Evolutionary conservation across 2,329 filamentous ascomycete species (phyloP).

Genomic region (Dendrostoma leiphaemia): DNA sequence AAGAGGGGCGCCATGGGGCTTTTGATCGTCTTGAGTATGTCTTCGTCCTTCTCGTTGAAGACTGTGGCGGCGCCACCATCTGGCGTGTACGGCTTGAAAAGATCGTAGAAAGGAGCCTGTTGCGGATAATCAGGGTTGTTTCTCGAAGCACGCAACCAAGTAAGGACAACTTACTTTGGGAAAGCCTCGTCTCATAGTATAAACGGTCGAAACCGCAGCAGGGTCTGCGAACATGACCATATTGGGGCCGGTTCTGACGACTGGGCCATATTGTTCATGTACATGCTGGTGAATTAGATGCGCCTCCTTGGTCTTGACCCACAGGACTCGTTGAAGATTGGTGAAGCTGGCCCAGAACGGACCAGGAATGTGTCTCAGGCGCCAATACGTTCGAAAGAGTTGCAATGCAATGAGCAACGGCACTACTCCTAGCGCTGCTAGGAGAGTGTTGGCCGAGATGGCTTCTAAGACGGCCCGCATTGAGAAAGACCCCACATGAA

Average conservation of each 20-base stretch:
- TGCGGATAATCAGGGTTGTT: background rate
- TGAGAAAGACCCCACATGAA: too few species aligned
- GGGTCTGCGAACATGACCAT: slow-evolving; percentile 46
- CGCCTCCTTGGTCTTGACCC: slow-evolving; percentile 22
- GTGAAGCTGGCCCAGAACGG: slow-evolving; percentile 22
- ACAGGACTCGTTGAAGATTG: slow-evolving; percentile 19
- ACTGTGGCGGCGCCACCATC: slow-evolving; percentile 19
- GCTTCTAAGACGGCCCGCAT: too few species aligned
- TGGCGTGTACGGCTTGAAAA: slow-evolving; percentile 23
- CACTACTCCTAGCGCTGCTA: too few species aligned
- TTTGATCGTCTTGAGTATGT: slow-evolving; percentile 1
- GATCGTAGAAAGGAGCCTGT: slow-evolving; percentile 27
- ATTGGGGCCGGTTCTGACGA: slow-evolving; percentile 47
- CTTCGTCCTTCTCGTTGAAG: slow-evolving; percentile 9
- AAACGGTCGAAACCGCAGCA: slow-evolving; percentile 20
- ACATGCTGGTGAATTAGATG: slow-evolving; percentile 24
- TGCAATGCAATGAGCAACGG: too few species aligned
- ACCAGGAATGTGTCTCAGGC: slow-evolving; percentile 23
- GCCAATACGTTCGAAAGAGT: slow-evolving; percentile 15
- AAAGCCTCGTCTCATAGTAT: slow-evolving; percentile 22
- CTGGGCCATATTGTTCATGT: slow-evolving; percentile 42
- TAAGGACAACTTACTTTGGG: slow-evolving; percentile 17
- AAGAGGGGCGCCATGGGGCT: slow-evolving; percentile 1
- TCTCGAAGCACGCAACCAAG: rapidly evolving
- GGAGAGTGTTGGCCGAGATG: too few species aligned